Percentiles rank a stretch among this genome's conserved stretches.
Evolutionary conservation across 257 asterid genomes (phyloP).

Genomic region (Pogostemon cablin): DNA sequence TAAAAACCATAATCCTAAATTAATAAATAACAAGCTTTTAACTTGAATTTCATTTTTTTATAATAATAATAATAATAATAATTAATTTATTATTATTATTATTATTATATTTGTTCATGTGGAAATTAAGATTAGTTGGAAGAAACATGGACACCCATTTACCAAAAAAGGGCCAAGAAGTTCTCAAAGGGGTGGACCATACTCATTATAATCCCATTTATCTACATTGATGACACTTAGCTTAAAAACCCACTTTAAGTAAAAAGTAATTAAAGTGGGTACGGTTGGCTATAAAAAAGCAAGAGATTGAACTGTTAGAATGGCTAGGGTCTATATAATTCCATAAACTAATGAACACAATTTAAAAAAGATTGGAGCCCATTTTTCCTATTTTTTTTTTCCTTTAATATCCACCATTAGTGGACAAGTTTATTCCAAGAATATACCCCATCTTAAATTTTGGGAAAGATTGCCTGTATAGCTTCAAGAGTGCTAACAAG

Average conservation of each 20-base stretch:
- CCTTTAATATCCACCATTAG: conserved; percentile 19
- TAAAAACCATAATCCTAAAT: no score
- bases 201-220: background rate
- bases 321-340: conserved; percentile 18
- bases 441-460: conserved; percentile 32
- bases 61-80: no score
- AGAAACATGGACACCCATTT: background rate
- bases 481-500: conserved; percentile 20
- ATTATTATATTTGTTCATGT: no score
- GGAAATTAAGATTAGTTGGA: background rate
- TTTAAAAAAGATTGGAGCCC: conserved; percentile 30
- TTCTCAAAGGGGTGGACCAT: background rate
- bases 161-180: background rate
- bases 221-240: conserved; percentile 4
- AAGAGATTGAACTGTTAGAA: conserved; percentile 8
- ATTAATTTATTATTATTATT: no score
- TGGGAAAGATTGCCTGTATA: conserved; percentile 14
- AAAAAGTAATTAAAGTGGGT: conserved; percentile 8
- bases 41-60: no score
- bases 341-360: conserved; percentile 9
- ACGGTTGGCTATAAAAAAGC: conserved; percentile 23
- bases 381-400: background rate
- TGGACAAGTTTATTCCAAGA: conserved; percentile 46
- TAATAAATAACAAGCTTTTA: no score
- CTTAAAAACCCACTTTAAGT: background rate